Evolutionary conservation across 495 filamentous ascomycete species (phyloP).

Genomic region (Elaphomyces granulatus): DNA sequence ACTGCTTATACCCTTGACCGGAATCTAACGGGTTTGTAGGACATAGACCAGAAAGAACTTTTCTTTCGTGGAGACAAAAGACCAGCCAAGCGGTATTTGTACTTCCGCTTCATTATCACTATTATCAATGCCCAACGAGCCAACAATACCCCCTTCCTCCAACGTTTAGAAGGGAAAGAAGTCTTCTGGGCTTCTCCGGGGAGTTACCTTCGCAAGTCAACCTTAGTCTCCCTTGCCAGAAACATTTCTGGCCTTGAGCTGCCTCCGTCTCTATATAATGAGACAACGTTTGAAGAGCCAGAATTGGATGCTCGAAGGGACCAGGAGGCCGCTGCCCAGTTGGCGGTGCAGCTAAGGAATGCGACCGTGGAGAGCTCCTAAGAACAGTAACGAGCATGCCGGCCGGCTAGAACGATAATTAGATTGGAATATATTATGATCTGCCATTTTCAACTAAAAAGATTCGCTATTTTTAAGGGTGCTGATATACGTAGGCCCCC

Average conservation of each 20-base stretch:
- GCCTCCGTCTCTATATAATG: constrained; percentile 1
- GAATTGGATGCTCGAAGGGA: too few relatives aligned
- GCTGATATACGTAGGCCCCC: too few relatives aligned
- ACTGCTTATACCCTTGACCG: not conserved
- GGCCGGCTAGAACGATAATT: too few relatives aligned
- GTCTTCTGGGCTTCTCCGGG: constrained; percentile 11
- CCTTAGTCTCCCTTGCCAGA: constrained; percentile 8
- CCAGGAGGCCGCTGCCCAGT: too few relatives aligned
- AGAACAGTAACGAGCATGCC: too few relatives aligned
- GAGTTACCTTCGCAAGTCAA: constrained; percentile 8
- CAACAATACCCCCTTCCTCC: not conserved
- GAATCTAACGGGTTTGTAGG: not conserved
- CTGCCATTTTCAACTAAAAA: too few relatives aligned
- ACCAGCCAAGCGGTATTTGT: constrained; percentile 9
- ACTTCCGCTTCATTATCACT: constrained; percentile 11
- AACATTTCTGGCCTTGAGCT: constrained; percentile 10
- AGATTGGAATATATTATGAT: too few relatives aligned
- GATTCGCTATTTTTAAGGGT: too few relatives aligned
- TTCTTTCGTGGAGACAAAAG: constrained; percentile 3
- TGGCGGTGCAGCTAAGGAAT: too few relatives aligned
- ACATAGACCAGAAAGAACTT: not conserved
- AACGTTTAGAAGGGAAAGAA: constrained; percentile 1
- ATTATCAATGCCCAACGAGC: constrained; percentile 7
- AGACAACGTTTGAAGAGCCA: constrained; percentile 1
- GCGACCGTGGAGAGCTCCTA: too few relatives aligned